Evolutionary conservation across 257 asterid genomes (phyloP), one percentile per base, ranked within the genome.

Genomic region (Penstemon davidsonii): DNA sequence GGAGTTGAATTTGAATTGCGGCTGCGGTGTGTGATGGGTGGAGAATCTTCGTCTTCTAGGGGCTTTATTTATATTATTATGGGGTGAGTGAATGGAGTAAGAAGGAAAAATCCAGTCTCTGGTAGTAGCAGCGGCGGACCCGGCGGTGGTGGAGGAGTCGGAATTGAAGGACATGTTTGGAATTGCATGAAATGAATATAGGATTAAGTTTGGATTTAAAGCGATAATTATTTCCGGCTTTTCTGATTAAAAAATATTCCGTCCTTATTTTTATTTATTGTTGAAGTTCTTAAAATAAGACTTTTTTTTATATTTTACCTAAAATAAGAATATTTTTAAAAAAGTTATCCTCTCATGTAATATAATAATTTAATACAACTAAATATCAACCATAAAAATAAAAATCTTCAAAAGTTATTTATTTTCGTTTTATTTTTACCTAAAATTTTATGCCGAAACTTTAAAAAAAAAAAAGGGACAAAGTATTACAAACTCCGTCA

Each of bases 91-190:
- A 53, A 73, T 62, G 83, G 96, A 82, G 41, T 83, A 80, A 5
- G 96, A 90, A 2, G 96, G 95, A 44, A 88, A 90, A 45, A 88
- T 80, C 96, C 87, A 90, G 82, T 86, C 96, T 15, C 97, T 76
- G 8, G 79, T 64, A 71, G 76, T 52, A 65, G 73, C 10, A 46
- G 72, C 36, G 38, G 70, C 11, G 6, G 70, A 55, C 65, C 73
- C 55, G 78, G 73, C 36, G 57, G 77, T n/a, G 52, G 90, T 63
- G 55, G 85, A 69, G 15, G 77, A 73, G 67, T 84, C 93, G 70
- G 85, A 71, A 60, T 82, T 82, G 10, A 59, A 62, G 82, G 88
- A 79, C 86, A 84, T 84, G 68, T 59, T 68, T 49, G 79, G 71
- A 74, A 73, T 64, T 68, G 40, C 0, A 19, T 12, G 13, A 39